Conservation (phyloP, 192 early-diverging fungal species). For the Dissophora ornata region DNA sequence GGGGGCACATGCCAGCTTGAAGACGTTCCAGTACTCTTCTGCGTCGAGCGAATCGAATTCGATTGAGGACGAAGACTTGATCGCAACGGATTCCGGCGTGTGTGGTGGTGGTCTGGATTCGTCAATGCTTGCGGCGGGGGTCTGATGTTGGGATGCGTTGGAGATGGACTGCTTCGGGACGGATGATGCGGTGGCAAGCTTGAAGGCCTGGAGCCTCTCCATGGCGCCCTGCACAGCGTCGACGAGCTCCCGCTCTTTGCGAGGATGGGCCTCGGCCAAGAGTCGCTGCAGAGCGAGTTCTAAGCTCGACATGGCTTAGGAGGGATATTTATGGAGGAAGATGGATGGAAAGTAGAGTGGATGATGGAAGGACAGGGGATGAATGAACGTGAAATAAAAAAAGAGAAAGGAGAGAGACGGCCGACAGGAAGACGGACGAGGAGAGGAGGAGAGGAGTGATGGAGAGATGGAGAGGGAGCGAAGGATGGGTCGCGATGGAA, state of each 20-base stretch:
- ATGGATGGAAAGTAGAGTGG: neutral
- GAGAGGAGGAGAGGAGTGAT: neutral
- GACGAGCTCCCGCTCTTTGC: conserved; percentile 54
- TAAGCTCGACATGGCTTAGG: conserved; percentile 55
- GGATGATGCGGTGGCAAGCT: conserved; percentile 40
- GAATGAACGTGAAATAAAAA: neutral
- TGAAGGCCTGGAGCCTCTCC: conserved; percentile 47
- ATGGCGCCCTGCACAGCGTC: conserved; percentile 49
- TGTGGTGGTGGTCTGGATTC: conserved; percentile 12
- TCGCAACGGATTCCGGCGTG: conserved; percentile 18
- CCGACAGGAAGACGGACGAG: neutral
- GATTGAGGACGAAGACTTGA: conserved; percentile 43
- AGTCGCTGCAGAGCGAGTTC: conserved; percentile 62
- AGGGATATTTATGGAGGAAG: neutral
- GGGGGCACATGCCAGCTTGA: conserved; percentile 53
- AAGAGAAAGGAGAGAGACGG: conserved; percentile 2
- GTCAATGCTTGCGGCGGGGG: conserved; percentile 5
- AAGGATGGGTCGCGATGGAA: neutral
- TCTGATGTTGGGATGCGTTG: conserved; percentile 5
- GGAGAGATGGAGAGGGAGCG: neutral
- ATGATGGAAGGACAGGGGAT: conserved; percentile 1
- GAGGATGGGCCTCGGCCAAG: conserved; percentile 55
- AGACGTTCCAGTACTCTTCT: conserved; percentile 59
- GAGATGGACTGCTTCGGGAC: conserved; percentile 35
- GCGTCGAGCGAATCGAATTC: conserved; percentile 50